These are phyloP conservation scores for Pseudomonodictys pantanalensis DNA, from an alignment of 495 filamentous ascomycete species.

Conservation along the genomic window DNA sequence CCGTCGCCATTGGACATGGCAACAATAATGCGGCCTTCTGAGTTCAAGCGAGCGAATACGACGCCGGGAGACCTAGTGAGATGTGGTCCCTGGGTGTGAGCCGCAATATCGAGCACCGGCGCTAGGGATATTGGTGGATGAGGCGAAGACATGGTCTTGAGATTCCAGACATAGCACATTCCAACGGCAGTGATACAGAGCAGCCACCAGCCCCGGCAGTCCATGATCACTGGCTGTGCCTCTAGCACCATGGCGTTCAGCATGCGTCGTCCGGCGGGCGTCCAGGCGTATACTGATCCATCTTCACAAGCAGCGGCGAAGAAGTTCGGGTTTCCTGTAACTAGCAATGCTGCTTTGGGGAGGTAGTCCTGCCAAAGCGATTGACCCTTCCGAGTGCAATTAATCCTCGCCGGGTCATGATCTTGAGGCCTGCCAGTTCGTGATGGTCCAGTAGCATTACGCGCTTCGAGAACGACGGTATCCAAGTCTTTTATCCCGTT, in stretches of 20 bases:
- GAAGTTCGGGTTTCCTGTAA: constrained; percentile 83
- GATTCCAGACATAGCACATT: constrained; percentile 90
- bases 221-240: constrained; percentile 88
- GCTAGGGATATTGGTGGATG: constrained; percentile 89
- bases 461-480: constrained; percentile 68
- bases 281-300: constrained; percentile 89
- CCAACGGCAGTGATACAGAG: constrained; percentile 85
- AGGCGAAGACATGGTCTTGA: constrained; percentile 75
- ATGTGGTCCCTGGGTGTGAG: constrained; percentile 63
- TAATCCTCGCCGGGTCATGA: constrained; percentile 78
- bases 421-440: constrained; percentile 57
- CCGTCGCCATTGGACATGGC: constrained; percentile 91
- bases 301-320: constrained; percentile 94
- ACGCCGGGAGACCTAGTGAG: constrained; percentile 72
- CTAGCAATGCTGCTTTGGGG: constrained; percentile 74
- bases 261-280: constrained; percentile 84
- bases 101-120: constrained; percentile 83
- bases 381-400: constrained; percentile 76
- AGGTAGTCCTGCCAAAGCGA: constrained; percentile 91
- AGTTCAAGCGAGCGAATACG: constrained; percentile 87
- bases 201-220: constrained; percentile 84
- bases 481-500: constrained; percentile 57
- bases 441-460: constrained; percentile 61
- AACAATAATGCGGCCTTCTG: constrained; percentile 74
- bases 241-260: constrained; percentile 82